phyloP scores from a whole-genome alignment of 148 eudicot genomes.

The Diospyros kaki region DNA sequence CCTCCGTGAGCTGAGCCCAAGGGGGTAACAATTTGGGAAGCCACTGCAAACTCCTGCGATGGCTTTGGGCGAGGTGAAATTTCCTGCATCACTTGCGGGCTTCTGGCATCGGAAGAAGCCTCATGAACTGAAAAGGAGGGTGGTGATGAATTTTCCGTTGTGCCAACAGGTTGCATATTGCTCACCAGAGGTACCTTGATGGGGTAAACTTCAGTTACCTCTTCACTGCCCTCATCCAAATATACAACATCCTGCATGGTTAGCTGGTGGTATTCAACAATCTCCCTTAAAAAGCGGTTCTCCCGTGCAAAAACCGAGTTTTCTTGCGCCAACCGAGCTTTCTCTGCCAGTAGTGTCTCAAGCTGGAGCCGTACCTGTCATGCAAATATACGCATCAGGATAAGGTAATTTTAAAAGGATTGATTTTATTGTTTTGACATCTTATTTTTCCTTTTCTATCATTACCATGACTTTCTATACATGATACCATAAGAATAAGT shows the following conservation, averaged over 20 bases:
- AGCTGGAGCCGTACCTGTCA: conserved; percentile 77
- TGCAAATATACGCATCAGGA: conserved; percentile 3
- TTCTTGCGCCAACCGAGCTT: conserved; percentile 77
- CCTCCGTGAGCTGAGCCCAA: background rate
- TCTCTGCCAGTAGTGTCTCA: conserved; percentile 74
- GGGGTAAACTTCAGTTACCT: conserved; percentile 70
- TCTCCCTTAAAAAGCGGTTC: conserved; percentile 75
- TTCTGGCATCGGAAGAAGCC: conserved; percentile 7
- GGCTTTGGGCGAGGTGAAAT: conserved; percentile 1
- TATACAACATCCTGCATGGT: conserved; percentile 86
- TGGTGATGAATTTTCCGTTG: conserved; percentile 7
- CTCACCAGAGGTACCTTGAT: conserved; percentile 33
- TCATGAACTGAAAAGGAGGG: conserved; percentile 10
- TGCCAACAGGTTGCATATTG: conserved; percentile 8
- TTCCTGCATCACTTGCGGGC: conserved; percentile 7
- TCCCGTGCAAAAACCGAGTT: conserved; percentile 69
- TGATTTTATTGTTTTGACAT: background rate
- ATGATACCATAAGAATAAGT: background rate
- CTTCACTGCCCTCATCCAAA: conserved; percentile 66
- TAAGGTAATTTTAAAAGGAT: background rate
- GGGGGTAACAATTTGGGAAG: background rate
- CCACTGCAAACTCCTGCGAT: background rate
- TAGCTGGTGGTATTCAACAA: conserved; percentile 81
- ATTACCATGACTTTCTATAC: background rate
- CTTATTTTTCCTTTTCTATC: too few relatives aligned